Base-by-base conservation (phyloP, 2,329 filamentous ascomycete species). In the Plenodomus tracheiphilus region DNA sequence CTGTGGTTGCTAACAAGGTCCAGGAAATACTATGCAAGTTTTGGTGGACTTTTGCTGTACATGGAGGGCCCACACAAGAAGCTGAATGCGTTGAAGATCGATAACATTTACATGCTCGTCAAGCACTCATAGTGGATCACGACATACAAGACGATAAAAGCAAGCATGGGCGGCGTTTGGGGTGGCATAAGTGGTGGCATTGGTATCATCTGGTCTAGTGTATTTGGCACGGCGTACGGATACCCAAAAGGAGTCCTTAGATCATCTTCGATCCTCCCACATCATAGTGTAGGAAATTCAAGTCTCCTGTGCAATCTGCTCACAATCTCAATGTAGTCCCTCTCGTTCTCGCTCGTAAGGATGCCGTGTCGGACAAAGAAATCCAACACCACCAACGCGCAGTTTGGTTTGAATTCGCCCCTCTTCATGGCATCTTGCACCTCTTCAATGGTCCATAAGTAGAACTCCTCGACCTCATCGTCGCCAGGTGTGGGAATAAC, bases 51-150 rank as follows among this genome's bases (percentile, higher is more conserved):
- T 57, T 76, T 99, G 65, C 86, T 97, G 76, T 91, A 88, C 64
- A 81, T 99, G 47, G 89, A 96, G 66, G 94, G 95, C 5, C 94
- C 94, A 2, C 94, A 96, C 74, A 95, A 94, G 81, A 97, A 96
- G 79, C 84, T 99, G 55, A 95, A 89, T 28, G 88, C 91, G 21
- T 77, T 99, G 68, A 85, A 91, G 64, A 93, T 97, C 66, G 94
- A 99, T 72, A 87, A 96, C 69, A 85, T 95, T 56, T 99, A 99
- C 72, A 82, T 99, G 53, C 81, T 97, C 52, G 79, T 96, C 62
- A 99, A 97, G 85, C 96, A 95, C 85, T 93, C 71, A 51, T 61
- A 56, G 44, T 25, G 18, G 32, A 21, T 20, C n/a, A n/a, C 18
- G 30, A 28, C 11, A 38, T 16, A 36, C 21, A 39, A 32, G 35